Evolutionary conservation across 176 grass and related monocot genomes (phyloP), one percentile per base, ranked within the genome.

Genomic region (Avena insularis): DNA sequence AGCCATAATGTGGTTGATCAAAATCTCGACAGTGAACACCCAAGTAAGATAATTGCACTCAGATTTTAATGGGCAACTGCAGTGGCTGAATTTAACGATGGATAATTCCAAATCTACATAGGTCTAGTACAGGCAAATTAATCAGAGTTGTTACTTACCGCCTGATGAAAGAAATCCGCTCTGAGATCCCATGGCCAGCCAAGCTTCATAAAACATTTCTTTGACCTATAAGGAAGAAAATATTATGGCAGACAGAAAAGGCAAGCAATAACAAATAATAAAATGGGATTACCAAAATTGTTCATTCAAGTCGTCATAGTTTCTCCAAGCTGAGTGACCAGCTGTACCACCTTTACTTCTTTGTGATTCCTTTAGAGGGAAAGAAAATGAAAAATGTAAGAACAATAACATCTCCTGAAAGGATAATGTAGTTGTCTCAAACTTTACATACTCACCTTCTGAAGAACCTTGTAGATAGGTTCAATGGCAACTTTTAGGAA

Each of bases 261-360:
- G 27, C 38, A 77, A 85, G 8, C n/a, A 36, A 87, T 56, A 85
- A 23, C 43, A 71, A 4, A 48, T 35, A 89, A 76, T 59, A 74
- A 60, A 82, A 77, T 35, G 60, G 38, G 20, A 56, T 79, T 86
- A 95, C 90, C 93, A 92, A 85, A 95, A 95, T 47, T 90, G 76
- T 73, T 95, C 93, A 57, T 95, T 95, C 83, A 95, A 79, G 78
- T 95, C 93, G 0, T 95, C 93, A 75, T 95, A 95, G 74, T 95
- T 95, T 89, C 93, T 90, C 93, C 93, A 95, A 82, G 68, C 60
- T 82, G 93, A 95, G 89, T 95, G 93, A 40, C 90, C 89, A 79
- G 75, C 80, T 81, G 79, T 95, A 89, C 90, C 90, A 70, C 68
- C 63, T 88, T 86, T 92, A 82, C 77, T 89, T 90, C 85, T 95